phyloP scores from a whole-genome alignment of 768 basidiomycete genomes.

The Mycena olivaceomarginata region DNA sequence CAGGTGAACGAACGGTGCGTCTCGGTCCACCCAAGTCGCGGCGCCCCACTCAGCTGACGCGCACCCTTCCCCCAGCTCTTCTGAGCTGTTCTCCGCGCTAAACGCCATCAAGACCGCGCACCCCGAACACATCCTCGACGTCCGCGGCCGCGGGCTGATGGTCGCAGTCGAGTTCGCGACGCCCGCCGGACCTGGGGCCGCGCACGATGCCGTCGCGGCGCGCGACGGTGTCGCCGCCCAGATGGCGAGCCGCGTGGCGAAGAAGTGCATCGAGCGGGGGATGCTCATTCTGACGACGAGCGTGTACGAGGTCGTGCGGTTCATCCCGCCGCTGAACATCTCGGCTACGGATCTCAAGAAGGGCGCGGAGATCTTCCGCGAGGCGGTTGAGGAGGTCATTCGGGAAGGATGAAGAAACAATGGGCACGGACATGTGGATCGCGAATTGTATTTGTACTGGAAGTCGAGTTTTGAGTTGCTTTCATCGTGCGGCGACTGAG shows the following conservation, averaged over 20 bases:
- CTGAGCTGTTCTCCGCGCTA: conserved; percentile 81
- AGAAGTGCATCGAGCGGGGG: conserved; percentile 90
- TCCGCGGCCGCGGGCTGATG: conserved; percentile 95
- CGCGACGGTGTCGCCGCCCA: conserved; percentile 56
- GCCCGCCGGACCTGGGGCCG: conserved; percentile 68
- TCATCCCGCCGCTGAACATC: conserved; percentile 95
- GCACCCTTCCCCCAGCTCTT: conserved; percentile 66
- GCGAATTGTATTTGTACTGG: neutral
- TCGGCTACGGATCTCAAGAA: conserved; percentile 83
- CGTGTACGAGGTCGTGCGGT: conserved; percentile 90
- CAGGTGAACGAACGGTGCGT: conserved; percentile 85
- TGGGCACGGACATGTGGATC: neutral
- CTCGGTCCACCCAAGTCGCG: neutral
- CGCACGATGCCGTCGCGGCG: conserved; percentile 65
- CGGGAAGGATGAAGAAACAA: conserved; percentile 59
- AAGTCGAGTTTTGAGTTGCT: neutral
- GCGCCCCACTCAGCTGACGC: neutral
- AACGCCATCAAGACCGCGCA: conserved; percentile 71
- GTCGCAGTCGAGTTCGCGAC: conserved; percentile 87
- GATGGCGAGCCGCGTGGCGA: conserved; percentile 82
- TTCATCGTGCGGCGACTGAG: no score
- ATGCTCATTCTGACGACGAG: conserved; percentile 93
- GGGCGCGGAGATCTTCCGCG: conserved; percentile 78
- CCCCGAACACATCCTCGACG: conserved; percentile 84
- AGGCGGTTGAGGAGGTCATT: conserved; percentile 84